Evolutionary conservation across 805 yeast species (phyloP), one percentile per base, ranked within the genome.

Genomic region (Candida ortonii): DNA sequence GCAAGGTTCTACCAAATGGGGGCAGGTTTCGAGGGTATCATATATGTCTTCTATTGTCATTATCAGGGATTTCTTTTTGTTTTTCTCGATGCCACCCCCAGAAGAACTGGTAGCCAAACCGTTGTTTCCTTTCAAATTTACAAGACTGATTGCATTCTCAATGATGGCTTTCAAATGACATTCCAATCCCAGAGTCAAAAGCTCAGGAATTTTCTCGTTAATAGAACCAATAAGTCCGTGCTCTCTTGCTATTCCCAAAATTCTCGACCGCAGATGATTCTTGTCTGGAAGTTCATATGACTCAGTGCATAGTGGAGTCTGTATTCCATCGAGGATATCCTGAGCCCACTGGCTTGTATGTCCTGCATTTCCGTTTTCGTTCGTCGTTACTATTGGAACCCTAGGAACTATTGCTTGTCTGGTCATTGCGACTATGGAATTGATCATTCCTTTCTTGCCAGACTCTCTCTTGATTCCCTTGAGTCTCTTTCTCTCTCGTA

Each of bases 301-400:
- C 46, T 90, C 95, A 1, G 84, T 67, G 2, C 90, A 73, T 22
- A 89, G 67, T 4, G 93, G 90, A 2, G 93, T 76, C 47, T 84
- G 87, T 36, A 86, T 73, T 3, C 93, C 94, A 51, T 82, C 88
- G 34, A 82, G 72, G 12, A 93, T 85, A 53, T 93, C 97, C 57
- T 89, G 96, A 15, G 94, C 86, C 90, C 96, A 88, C 47, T 82
- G 82, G 19, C 79, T 72, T 21, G 85, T 72, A 46, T 74, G 76
- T 12, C 53, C 59, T 10, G 47, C 22, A 21, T 22, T 23, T 5
- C 29, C 36, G 16, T 38, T 41, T 15, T 41, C 49, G 29, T 23
- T 33, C 34, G 37, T 75, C 36, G 71, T 73, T 24, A 74, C 78
- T 53, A 80, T 78, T 3, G 98, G 98, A 15, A 90, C 79, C 50